Conservation (phyloP, 2,329 filamentous ascomycete genomes). For the Diaporthe sp. region DNA sequence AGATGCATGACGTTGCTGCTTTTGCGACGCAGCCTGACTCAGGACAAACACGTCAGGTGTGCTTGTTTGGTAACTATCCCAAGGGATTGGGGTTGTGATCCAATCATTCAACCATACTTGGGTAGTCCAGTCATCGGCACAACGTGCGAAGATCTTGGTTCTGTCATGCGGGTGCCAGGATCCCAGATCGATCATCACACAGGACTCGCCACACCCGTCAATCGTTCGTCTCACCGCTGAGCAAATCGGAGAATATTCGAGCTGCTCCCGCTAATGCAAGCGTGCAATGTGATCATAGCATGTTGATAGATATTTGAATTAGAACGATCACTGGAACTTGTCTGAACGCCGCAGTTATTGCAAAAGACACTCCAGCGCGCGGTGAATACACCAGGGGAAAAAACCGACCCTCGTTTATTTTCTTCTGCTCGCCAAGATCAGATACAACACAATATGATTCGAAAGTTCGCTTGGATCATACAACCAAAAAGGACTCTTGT, state of each 20-base stretch:
- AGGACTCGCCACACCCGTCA: neutral
- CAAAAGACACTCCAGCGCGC: too few relatives aligned
- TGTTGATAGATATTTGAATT: neutral
- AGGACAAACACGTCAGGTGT: neutral
- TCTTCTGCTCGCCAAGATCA: neutral
- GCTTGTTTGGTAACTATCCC: too few relatives aligned
- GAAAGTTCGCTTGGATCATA: neutral
- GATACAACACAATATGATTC: neutral
- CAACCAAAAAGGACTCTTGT: neutral
- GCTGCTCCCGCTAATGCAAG: neutral
- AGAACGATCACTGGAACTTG: neutral
- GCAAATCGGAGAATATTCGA: neutral
- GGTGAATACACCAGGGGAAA: too few relatives aligned
- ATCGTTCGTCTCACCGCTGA: neutral
- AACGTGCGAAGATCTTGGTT: neutral
- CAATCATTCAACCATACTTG: neutral
- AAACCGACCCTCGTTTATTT: neutral
- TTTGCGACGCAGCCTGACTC: neutral
- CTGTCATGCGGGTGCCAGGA: neutral
- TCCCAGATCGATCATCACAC: neutral
- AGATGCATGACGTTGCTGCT: neutral
- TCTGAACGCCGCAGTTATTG: neutral
- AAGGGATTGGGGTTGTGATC: neutral
- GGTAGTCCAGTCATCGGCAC: neutral
- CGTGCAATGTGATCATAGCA: too few relatives aligned